Evolutionary conservation across 1,284 basidiomycete genomes (phyloP), one percentile per base, ranked within the genome.

Genomic region (Apiotrichum mycotoxinovorans): DNA sequence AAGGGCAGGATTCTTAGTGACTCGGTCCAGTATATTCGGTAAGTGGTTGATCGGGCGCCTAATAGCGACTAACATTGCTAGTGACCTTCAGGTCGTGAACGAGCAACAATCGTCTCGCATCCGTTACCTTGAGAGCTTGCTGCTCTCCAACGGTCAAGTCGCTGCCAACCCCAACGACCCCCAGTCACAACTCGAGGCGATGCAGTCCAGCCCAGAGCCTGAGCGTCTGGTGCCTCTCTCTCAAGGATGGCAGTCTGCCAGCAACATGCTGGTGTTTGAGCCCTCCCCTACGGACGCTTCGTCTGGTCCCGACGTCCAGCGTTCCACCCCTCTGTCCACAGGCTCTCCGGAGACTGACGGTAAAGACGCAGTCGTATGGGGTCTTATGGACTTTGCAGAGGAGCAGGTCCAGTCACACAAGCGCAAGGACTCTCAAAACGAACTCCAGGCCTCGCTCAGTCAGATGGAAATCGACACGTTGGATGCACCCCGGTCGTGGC

Each of bases 21-120:
- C 54, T 71, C 69, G 33, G 73, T 74, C 7, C 64, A 67, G 30
- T 73, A 74, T 45, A 74, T 74, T 40, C 64, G 66, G 72, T 74
- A 26, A 45, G 72, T 41, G 12, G 30, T 12, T 30, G 30, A 30
- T 30, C 7, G 5, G 30, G 12, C 12, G 30, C 30, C 30, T 5
- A 12, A 30, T 30, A 12, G 12, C 30, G 12, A 30, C 20, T 38
- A 23, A 49, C 42, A 7, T 4, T 12, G n/a, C 23, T 7, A 74
- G 71, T 11, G 71, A 74, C 41, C 62, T 74, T 17, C 62, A 66
- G 45, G 57, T 62, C 10, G 50, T 69, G 23, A 70, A 62, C 33
- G 67, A 69, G 22, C 56, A 65, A 15, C 73, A 73, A 49, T 62
- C 66, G 0, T 41, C 60, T 5, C 65, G 73, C 2, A 71, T 74